Evolutionary conservation across 164 flowering plant genomes (phyloP).

Genomic region (Cinnamomum micranthum): DNA sequence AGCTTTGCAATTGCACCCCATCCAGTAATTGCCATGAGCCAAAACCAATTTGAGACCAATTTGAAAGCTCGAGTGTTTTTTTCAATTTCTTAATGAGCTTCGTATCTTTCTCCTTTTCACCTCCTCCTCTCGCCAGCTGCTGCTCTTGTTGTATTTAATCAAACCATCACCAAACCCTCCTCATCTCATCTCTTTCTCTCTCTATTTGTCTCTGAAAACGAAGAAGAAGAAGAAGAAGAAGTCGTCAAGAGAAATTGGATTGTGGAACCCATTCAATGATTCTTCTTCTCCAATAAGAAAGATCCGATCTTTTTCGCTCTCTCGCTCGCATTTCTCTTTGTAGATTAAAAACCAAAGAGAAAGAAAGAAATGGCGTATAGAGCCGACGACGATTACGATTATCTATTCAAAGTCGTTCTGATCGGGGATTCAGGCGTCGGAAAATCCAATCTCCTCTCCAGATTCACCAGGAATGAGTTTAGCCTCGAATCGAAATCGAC

Average conservation of each 20-base stretch:
- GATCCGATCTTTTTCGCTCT: background rate
- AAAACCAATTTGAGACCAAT: background rate
- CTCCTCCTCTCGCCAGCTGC: background rate
- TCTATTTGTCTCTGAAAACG: background rate
- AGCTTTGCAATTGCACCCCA: background rate
- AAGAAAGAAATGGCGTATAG: slow-evolving; percentile 35
- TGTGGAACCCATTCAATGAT: background rate
- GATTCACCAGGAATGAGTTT: slow-evolving; percentile 60
- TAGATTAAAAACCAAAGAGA: background rate
- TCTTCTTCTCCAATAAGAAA: background rate
- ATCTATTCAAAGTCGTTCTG: slow-evolving; percentile 68
- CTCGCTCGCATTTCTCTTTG: background rate
- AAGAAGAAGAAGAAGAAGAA: background rate
- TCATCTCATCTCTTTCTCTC: background rate
- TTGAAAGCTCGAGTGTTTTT: background rate
- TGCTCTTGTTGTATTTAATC: background rate
- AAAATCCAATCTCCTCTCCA: slow-evolving; percentile 52
- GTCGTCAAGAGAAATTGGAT: background rate
- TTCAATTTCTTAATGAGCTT: background rate
- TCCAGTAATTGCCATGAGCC: background rate
- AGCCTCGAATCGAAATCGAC: slow-evolving; percentile 69
- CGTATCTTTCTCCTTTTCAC: background rate
- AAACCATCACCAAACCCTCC: background rate
- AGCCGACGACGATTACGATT: slow-evolving; percentile 72
- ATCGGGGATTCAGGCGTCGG: slow-evolving; percentile 73